A percentile compares a stretch with the other conserved stretches of the same genome.
Conservation (phyloP, 2,329 filamentous ascomycete genomes). For the Pseudogymnoascus sp. region DNA sequence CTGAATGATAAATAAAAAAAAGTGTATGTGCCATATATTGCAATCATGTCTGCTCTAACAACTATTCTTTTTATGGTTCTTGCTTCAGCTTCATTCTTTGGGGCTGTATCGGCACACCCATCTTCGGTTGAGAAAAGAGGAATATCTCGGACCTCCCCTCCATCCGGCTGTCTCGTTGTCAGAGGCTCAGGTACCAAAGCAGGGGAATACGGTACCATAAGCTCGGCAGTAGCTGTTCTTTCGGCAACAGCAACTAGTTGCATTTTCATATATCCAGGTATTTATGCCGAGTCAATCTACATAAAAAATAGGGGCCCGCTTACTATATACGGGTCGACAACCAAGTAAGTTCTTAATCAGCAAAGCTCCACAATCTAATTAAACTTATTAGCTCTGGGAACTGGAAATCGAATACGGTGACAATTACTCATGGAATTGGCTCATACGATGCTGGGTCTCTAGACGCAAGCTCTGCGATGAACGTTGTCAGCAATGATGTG, state of each 20-base stretch:
- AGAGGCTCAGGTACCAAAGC: neutral
- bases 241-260: neutral
- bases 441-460: conserved; percentile 17
- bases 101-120: neutral
- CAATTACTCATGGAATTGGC: conserved; percentile 12
- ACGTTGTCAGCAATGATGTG: conserved; percentile 41
- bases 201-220: neutral
- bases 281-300: conserved; percentile 46
- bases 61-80: neutral
- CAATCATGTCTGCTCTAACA: neutral
- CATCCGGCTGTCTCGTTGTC: neutral
- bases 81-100: neutral
- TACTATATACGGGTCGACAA: conserved; percentile 43
- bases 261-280: conserved; percentile 51
- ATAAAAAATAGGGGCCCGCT: conserved; percentile 28
- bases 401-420: conserved; percentile 18
- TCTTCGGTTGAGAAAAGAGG: neutral
- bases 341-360: conserved; percentile 23
- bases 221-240: neutral
- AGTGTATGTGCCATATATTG: neutral
- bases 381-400: conserved; percentile 15
- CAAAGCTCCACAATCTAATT: neutral
- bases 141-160: neutral
- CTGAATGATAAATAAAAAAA: neutral
- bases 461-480: conserved; percentile 40